Evolutionary conservation across 2,329 filamentous ascomycete species (phyloP).

Genomic region (Blumeriella jaapii): DNA sequence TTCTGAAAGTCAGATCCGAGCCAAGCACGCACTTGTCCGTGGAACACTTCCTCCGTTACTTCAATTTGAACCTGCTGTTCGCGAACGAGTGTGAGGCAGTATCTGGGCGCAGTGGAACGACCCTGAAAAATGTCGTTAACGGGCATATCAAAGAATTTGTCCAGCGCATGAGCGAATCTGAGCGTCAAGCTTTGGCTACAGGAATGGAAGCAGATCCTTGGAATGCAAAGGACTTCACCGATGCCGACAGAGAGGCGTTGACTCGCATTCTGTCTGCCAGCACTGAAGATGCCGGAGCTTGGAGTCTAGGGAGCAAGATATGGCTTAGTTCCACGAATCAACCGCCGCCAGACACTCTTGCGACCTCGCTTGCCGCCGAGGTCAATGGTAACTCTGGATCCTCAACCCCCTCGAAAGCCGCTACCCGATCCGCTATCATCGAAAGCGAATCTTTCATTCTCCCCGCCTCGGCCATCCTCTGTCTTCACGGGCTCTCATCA

Average conservation of each 20-base stretch:
- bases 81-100: constrained; percentile 80
- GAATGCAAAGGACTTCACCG: constrained; percentile 65
- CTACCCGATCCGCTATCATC: constrained; percentile 61
- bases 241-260: constrained; percentile 48
- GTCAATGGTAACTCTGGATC: constrained; percentile 31
- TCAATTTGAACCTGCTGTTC: constrained; percentile 71
- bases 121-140: constrained; percentile 70
- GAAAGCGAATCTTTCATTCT: constrained; percentile 80
- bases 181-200: constrained; percentile 63
- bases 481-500: constrained; percentile 68
- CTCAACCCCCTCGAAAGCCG: constrained; percentile 39
- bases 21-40: constrained; percentile 58
- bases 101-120: constrained; percentile 64
- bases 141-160: constrained; percentile 74
- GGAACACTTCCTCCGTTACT: constrained; percentile 66
- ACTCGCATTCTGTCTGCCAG: constrained; percentile 55
- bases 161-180: constrained; percentile 54
- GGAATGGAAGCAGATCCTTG: constrained; percentile 73
- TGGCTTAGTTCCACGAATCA: constrained; percentile 32
- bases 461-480: constrained; percentile 70
- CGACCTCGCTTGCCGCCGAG: constrained; percentile 7
- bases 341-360: constrained; percentile 12
- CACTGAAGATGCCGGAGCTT: constrained; percentile 55
- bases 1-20: constrained; percentile 66
- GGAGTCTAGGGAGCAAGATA: constrained; percentile 43